Conservation (phyloP, 2,329 filamentous ascomycete genomes). For the Hysterium pulicare region DNA sequence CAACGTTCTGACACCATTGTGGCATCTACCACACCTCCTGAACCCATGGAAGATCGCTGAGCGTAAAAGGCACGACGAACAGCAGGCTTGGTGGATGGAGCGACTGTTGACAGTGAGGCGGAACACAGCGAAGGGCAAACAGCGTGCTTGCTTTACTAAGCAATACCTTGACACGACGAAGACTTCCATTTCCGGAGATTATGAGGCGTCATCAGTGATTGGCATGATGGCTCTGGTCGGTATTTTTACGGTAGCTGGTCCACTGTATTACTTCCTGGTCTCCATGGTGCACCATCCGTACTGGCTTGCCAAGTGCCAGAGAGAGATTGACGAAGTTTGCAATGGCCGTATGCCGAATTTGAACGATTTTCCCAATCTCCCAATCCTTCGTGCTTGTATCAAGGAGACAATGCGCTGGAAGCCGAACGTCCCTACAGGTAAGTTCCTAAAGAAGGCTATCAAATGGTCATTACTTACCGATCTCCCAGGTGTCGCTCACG, state of each 20-base stretch:
- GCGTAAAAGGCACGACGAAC: slow-evolving; percentile 51
- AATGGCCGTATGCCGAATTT: slow-evolving; percentile 25
- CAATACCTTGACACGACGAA: slow-evolving; percentile 37
- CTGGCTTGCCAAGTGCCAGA: slow-evolving; percentile 34
- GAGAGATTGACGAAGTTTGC: slow-evolving; percentile 31
- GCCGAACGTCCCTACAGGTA: slow-evolving; percentile 45
- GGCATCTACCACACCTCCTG: slow-evolving; percentile 49
- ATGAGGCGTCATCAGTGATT: slow-evolving; percentile 38
- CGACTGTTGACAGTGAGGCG: slow-evolving; percentile 38
- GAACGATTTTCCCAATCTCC: slow-evolving; percentile 41
- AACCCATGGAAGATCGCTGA: slow-evolving; percentile 56
- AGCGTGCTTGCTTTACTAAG: slow-evolving; percentile 30
- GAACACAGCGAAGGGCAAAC: slow-evolving; percentile 30
- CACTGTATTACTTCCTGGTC: slow-evolving; percentile 37
- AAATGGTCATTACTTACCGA: slow-evolving; percentile 2
- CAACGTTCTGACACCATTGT: slow-evolving; percentile 55
- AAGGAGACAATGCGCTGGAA: slow-evolving; percentile 46
- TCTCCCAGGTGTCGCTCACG: slow-evolving; percentile 46
- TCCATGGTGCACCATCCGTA: slow-evolving; percentile 36
- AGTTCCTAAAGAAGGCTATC: too few relatives aligned
- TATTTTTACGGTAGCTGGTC: slow-evolving; percentile 38
- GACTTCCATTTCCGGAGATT: slow-evolving; percentile 35
- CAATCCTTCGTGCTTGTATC: slow-evolving; percentile 46
- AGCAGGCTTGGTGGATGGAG: slow-evolving; percentile 53
- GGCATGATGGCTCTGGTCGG: slow-evolving; percentile 39